Evolutionary conservation across 2,329 filamentous ascomycete genomes (phyloP).

Genomic region (Venturia aucupariae): DNA sequence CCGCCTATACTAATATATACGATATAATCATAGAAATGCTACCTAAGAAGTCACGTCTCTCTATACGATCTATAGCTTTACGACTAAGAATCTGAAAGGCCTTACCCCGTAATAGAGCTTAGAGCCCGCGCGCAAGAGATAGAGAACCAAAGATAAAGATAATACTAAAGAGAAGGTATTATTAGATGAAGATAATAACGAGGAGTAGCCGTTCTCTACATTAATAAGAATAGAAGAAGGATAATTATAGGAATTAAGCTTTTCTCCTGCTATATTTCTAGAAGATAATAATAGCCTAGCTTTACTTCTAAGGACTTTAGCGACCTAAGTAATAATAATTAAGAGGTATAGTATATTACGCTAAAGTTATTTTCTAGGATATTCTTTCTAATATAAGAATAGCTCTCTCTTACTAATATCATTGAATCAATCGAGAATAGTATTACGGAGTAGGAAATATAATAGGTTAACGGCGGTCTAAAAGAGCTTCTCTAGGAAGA

Average conservation of each 20-base stretch:
- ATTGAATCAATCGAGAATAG: background rate
- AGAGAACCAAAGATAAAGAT: background rate
- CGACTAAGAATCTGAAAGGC: background rate
- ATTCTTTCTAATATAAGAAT: background rate
- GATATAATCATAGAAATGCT: background rate
- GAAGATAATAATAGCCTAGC: background rate
- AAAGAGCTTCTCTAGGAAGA: background rate
- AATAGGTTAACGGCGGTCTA: background rate
- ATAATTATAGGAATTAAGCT: background rate
- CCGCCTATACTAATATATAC: background rate
- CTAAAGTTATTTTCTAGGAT: background rate
- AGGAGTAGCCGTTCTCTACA: too few species aligned
- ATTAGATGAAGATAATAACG: background rate
- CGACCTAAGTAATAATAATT: background rate
- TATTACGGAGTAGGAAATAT: background rate
- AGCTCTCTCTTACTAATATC: background rate
- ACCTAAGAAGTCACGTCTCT: background rate
- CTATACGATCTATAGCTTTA: background rate
- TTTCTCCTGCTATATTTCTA: background rate
- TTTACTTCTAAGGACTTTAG: background rate
- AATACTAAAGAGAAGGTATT: background rate
- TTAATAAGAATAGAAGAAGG: too few species aligned
- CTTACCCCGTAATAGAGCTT: background rate
- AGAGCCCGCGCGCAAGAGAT: background rate
- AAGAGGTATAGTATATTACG: background rate